Evolutionary conservation across 2,329 filamentous ascomycete genomes (phyloP).

Genomic region (Colletotrichum karsti): DNA sequence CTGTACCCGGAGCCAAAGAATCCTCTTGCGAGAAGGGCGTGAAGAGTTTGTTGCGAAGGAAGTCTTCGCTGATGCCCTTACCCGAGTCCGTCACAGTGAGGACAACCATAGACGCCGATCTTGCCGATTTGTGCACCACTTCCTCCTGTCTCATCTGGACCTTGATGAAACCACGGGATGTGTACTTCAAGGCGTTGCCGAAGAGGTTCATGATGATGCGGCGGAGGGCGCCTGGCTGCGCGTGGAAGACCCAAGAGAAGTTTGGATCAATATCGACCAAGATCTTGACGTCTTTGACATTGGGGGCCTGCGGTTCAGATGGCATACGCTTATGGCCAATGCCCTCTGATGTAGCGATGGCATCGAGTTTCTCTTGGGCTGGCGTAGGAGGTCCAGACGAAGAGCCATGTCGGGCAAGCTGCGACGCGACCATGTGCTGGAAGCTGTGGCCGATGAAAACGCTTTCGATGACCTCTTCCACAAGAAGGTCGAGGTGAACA

Average conservation of each 20-base stretch:
- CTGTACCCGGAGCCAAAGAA: slow-evolving; percentile 62
- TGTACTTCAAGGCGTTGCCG: slow-evolving; percentile 64
- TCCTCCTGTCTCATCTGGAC: slow-evolving; percentile 39
- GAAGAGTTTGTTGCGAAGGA: slow-evolving; percentile 64
- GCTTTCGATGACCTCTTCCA: slow-evolving; percentile 50
- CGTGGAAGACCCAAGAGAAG: slow-evolving; percentile 59
- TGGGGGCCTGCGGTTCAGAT: slow-evolving; percentile 30
- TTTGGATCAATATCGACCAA: slow-evolving; percentile 58
- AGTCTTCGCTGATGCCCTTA: slow-evolving; percentile 68
- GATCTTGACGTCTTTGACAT: slow-evolving; percentile 40
- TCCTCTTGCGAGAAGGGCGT: slow-evolving; percentile 70
- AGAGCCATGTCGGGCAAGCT: slow-evolving; percentile 40
- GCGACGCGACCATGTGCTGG: slow-evolving; percentile 38
- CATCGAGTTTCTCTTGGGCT: slow-evolving; percentile 27
- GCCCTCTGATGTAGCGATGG: slow-evolving; percentile 25
- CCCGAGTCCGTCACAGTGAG: slow-evolving; percentile 68
- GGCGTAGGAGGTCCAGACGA: slow-evolving; percentile 24
- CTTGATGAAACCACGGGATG: slow-evolving; percentile 51
- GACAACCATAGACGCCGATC: slow-evolving; percentile 32
- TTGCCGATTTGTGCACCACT: slow-evolving; percentile 28
- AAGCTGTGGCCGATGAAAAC: slow-evolving; percentile 48
- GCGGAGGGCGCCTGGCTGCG: slow-evolving; percentile 58
- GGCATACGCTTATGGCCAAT: neutral
- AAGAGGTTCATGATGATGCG: slow-evolving; percentile 65
- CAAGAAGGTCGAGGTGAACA: slow-evolving; percentile 42